Percentiles rank a stretch among this genome's conserved stretches.
Evolutionary conservation across 441 rosid genomes (phyloP).

Genomic region (Populus tomentosa): DNA sequence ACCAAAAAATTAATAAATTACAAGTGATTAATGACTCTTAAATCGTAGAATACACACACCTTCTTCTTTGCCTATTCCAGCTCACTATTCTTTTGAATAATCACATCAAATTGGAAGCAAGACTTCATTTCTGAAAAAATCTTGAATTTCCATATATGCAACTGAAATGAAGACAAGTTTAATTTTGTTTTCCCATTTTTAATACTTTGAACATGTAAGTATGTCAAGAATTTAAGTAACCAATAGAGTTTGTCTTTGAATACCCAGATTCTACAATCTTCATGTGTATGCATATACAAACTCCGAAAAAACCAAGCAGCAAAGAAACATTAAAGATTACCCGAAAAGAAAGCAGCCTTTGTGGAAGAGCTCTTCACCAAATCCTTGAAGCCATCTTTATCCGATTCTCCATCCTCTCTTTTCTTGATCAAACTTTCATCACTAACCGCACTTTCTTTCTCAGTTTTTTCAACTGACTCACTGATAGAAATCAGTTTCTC

Average conservation of each 20-base stretch:
- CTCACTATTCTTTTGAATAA: background rate
- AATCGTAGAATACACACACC: background rate
- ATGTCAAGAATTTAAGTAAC: background rate
- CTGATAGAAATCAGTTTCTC: slow-evolving; percentile 16
- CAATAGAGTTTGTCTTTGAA: background rate
- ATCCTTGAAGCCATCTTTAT: slow-evolving; percentile 22
- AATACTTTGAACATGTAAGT: background rate
- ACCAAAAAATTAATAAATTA: no score
- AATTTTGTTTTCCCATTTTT: background rate
- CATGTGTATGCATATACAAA: background rate
- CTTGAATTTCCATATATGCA: background rate
- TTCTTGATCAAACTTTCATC: slow-evolving; percentile 26
- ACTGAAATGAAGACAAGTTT: background rate
- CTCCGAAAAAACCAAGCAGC: background rate
- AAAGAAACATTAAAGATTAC: slow-evolving; percentile 15
- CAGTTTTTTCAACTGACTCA: slow-evolving; percentile 29
- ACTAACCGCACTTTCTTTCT: slow-evolving; percentile 16
- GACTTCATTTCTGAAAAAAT: background rate
- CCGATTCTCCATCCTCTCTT: slow-evolving; percentile 26
- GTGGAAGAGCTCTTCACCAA: slow-evolving; percentile 38
- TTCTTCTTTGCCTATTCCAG: background rate
- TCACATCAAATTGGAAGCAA: background rate
- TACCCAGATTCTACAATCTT: background rate
- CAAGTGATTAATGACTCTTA: no score
- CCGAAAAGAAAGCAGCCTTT: slow-evolving; percentile 34